Conservation (phyloP, 495 filamentous ascomycete species). For the Neurospora sp. region DNA sequence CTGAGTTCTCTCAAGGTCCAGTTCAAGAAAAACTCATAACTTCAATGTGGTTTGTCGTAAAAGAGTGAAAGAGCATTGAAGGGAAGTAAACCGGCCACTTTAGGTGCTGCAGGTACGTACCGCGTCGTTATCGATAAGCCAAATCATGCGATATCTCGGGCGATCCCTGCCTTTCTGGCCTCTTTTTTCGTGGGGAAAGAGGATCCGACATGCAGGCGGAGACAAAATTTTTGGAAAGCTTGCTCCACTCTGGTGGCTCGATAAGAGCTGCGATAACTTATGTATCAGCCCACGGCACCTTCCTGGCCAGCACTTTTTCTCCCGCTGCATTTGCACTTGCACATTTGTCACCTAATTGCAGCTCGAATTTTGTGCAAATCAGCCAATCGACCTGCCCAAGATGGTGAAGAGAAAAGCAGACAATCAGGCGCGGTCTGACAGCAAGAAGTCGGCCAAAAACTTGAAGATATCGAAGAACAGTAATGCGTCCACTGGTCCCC, state of each 20-base stretch:
- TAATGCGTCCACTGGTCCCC: slow-evolving; percentile 12
- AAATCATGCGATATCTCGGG: not conserved
- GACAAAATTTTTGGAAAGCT: not conserved
- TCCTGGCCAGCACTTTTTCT: not conserved
- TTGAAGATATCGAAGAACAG: slow-evolving; percentile 35
- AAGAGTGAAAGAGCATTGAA: not conserved
- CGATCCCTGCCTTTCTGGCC: not conserved
- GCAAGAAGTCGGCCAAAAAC: slow-evolving; percentile 25
- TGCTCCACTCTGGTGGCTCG: not conserved
- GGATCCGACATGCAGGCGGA: not conserved
- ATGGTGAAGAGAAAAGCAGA: slow-evolving; percentile 42
- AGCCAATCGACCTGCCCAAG: slow-evolving; percentile 14
- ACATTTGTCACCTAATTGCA: not conserved
- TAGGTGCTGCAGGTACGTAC: not conserved
- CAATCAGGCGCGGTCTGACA: slow-evolving; percentile 15
- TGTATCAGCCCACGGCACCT: not conserved
- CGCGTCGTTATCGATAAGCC: not conserved
- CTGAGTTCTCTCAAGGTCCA: not conserved
- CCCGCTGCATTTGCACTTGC: not conserved
- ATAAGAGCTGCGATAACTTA: not conserved
- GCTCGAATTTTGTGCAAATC: not conserved
- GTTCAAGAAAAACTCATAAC: not conserved
- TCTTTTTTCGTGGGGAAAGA: not conserved
- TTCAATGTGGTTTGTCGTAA: not conserved
- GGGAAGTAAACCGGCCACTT: not conserved